Evolutionary conservation across 225 moss, liverwort and hornwort species (phyloP).

Genomic region (Polytrichum commune): DNA sequence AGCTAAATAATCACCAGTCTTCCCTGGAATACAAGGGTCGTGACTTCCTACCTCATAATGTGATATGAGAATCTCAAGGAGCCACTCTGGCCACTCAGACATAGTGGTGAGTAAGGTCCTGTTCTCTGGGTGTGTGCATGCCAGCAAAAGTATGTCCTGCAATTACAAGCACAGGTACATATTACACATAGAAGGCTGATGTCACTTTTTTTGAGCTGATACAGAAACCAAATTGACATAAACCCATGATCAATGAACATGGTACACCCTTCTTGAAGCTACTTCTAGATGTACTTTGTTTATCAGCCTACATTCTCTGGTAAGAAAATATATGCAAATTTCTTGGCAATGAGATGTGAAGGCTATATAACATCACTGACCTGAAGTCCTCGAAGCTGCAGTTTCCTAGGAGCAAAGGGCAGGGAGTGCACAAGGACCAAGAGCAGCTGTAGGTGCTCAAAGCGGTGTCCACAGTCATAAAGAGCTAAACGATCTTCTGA

Average conservation of each 20-base stretch:
- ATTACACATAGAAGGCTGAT: too few species aligned
- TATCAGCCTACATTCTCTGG: too few species aligned
- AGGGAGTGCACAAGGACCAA: constrained; percentile 90
- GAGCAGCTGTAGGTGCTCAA: constrained; percentile 90
- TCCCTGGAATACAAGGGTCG: background rate
- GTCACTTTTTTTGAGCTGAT: too few species aligned
- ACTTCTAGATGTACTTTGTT: too few species aligned
- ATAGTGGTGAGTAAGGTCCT: constrained; percentile 80
- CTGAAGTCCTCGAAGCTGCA: constrained; percentile 96
- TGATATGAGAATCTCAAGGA: constrained; percentile 91
- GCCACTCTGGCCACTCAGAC: constrained; percentile 99
- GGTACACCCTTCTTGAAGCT: too few species aligned
- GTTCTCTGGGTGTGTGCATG: constrained; percentile 92
- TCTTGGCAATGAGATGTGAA: too few species aligned
- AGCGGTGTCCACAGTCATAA: constrained; percentile 93
- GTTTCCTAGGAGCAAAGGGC: constrained; percentile 79
- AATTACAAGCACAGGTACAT: constrained; percentile 8
- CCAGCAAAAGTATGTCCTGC: constrained; percentile 97
- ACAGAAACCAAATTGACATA: too few species aligned
- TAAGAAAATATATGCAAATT: too few species aligned
- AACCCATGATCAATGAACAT: too few species aligned
- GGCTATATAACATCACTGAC: constrained; percentile 22
- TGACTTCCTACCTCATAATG: constrained; percentile 64
- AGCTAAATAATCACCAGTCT: too few species aligned
- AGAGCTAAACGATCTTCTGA: constrained; percentile 88